phyloP scores from a whole-genome alignment of 495 filamentous ascomycete genomes.

The Hypoxylon fuscum region DNA sequence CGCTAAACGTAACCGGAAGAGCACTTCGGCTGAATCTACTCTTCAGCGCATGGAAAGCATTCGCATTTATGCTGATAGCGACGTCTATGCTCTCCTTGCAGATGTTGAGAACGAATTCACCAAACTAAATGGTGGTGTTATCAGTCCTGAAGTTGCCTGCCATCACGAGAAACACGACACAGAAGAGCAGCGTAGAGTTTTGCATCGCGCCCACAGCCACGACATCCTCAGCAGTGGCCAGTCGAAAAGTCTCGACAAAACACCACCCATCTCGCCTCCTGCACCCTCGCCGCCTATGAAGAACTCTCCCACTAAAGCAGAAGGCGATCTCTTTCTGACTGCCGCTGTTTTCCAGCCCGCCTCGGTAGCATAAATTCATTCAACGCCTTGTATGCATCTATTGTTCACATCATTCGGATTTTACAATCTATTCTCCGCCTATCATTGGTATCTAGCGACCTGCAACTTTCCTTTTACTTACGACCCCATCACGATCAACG shows the following conservation, averaged over 20 bases:
- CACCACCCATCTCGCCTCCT: constrained; percentile 36
- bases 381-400: neutral
- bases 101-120: constrained; percentile 70
- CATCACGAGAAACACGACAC: constrained; percentile 9
- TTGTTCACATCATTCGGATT: constrained; percentile 12
- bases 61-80: constrained; percentile 70
- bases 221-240: constrained; percentile 47
- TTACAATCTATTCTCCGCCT: constrained; percentile 6
- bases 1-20: constrained; percentile 32
- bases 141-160: constrained; percentile 18
- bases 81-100: constrained; percentile 68
- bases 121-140: constrained; percentile 52
- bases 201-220: constrained; percentile 53
- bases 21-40: constrained; percentile 35
- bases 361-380: constrained; percentile 5
- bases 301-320: constrained; percentile 30
- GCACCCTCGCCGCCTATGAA: constrained; percentile 42
- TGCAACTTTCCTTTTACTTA: constrained; percentile 32
- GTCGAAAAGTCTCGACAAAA: constrained; percentile 32
- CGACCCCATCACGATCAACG: constrained; percentile 37
- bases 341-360: constrained; percentile 54
- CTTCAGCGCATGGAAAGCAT: constrained; percentile 66
- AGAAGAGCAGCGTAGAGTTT: constrained; percentile 40
- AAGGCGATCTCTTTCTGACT: constrained; percentile 52
- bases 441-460: constrained; percentile 21